These are phyloP conservation scores for Acidomyces sp. DNA, from an alignment of 495 filamentous ascomycete genomes.

Conservation along the genomic window DNA sequence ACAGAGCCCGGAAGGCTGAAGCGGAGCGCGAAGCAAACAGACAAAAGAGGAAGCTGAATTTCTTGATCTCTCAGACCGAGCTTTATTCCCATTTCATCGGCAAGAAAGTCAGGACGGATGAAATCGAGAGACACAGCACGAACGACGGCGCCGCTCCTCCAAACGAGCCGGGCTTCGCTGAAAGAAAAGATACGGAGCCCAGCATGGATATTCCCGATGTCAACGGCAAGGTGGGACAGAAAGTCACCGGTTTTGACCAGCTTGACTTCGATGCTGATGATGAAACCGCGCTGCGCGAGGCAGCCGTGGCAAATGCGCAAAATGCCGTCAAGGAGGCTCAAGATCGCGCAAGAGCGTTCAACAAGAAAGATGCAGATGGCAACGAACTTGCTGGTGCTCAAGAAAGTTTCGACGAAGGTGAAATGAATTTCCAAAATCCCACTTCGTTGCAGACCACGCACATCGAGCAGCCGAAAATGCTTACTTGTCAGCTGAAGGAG, in stretches of 20 bases:
- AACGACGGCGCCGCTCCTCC: slow-evolving; percentile 50
- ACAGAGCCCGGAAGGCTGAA: slow-evolving; percentile 91
- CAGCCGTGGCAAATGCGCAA: slow-evolving; percentile 90
- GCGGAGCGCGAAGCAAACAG: slow-evolving; percentile 92
- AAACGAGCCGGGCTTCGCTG: slow-evolving; percentile 33
- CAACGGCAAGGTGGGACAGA: slow-evolving; percentile 43
- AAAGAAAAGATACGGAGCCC: slow-evolving; percentile 35
- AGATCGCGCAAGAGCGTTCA: slow-evolving; percentile 84
- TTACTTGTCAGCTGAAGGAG: slow-evolving; percentile 88
- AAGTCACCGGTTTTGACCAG: slow-evolving; percentile 85
- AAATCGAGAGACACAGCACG: slow-evolving; percentile 78
- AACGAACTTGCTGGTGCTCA: slow-evolving; percentile 35
- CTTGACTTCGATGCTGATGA: slow-evolving; percentile 94
- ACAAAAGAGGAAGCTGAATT: slow-evolving; percentile 97
- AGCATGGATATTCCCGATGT: slow-evolving; percentile 46
- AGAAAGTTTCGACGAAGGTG: slow-evolving; percentile 55
- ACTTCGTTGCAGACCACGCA: slow-evolving; percentile 86
- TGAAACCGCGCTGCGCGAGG: slow-evolving; percentile 63
- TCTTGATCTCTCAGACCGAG: slow-evolving; percentile 97
- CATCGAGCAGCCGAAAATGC: slow-evolving; percentile 85
- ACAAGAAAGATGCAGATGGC: slow-evolving; percentile 40
- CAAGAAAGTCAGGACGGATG: slow-evolving; percentile 94
- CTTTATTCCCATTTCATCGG: slow-evolving; percentile 99
- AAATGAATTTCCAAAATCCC: slow-evolving; percentile 99
- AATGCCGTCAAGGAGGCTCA: slow-evolving; percentile 92